Evolutionary conservation across 139 green algal genomes (phyloP).

Genomic region (Penium margaritaceum): DNA sequence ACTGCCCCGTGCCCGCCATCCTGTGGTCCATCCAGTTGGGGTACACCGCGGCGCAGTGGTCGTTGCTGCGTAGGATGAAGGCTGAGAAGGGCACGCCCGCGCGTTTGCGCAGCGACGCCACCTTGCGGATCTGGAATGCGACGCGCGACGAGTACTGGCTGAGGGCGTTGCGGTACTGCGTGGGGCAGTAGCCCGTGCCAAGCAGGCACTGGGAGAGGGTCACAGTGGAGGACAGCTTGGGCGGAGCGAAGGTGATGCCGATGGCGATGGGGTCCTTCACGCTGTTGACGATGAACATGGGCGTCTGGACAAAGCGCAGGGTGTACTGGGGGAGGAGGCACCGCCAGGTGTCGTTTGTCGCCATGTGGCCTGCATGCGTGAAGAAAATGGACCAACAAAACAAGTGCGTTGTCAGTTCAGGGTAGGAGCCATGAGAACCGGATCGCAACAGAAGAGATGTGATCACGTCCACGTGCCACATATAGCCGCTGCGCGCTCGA

Average conservation of each 20-base stretch:
- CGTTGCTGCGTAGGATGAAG: neutral
- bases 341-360: neutral
- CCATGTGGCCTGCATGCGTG: neutral
- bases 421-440: too few species aligned
- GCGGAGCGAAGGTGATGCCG: neutral
- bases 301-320: neutral
- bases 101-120: neutral
- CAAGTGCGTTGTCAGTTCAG: neutral
- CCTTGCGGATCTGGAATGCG: neutral
- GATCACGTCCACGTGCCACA: too few species aligned
- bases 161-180: neutral
- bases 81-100: neutral
- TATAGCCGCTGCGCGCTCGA: too few species aligned
- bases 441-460: too few species aligned
- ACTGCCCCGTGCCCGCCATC: too few species aligned
- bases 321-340: neutral
- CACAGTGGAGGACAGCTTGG: neutral
- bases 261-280: slow-evolving; percentile 1
- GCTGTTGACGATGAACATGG: neutral
- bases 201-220: neutral
- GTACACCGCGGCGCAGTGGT: too few species aligned
- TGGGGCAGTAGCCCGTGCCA: neutral
- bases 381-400: too few species aligned
- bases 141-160: neutral
- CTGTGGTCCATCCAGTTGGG: too few species aligned